Evolutionary conservation across 2,329 filamentous ascomycete species (phyloP).

Genomic region (Plectosphaerella sp.): DNA sequence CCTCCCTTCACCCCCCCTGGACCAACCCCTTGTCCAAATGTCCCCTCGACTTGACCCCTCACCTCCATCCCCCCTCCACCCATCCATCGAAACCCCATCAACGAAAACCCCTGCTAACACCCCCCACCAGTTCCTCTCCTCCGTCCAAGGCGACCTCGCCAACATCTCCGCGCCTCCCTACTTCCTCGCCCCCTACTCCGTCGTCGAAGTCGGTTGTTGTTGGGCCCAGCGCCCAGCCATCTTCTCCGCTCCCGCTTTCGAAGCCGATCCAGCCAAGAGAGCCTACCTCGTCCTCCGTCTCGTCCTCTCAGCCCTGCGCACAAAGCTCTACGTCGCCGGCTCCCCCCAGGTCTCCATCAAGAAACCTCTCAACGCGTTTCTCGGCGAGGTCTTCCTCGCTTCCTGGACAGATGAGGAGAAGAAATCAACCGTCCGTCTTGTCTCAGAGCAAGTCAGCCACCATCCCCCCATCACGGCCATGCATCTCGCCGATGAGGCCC

Average conservation of each 20-base stretch:
- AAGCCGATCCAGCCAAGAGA: constrained; percentile 35
- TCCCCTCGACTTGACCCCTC: too few species aligned
- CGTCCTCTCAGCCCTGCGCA: constrained; percentile 40
- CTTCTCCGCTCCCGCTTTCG: constrained; percentile 41
- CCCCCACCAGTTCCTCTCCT: constrained; percentile 9
- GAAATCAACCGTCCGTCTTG: constrained; percentile 22
- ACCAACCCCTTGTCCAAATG: not conserved
- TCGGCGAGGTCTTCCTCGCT: constrained; percentile 45
- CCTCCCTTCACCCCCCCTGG: not conserved
- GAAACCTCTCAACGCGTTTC: constrained; percentile 49
- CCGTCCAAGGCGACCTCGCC: constrained; percentile 43
- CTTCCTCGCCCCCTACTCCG: constrained; percentile 42
- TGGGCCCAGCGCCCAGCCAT: constrained; percentile 44
- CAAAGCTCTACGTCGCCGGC: constrained; percentile 42
- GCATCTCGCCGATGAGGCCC: constrained; percentile 36
- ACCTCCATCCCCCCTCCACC: too few species aligned
- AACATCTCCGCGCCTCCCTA: constrained; percentile 47
- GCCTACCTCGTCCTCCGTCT: constrained; percentile 42
- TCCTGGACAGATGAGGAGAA: constrained; percentile 25
- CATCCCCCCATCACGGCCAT: constrained; percentile 51
- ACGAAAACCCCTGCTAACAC: not conserved
- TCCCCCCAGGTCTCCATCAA: constrained; percentile 42
- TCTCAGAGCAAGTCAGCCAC: constrained; percentile 47
- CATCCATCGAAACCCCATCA: not conserved
- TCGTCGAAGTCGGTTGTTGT: constrained; percentile 46